Conservation (phyloP, 441 rosid genomes). For the Euphorbia celastroides region DNA sequence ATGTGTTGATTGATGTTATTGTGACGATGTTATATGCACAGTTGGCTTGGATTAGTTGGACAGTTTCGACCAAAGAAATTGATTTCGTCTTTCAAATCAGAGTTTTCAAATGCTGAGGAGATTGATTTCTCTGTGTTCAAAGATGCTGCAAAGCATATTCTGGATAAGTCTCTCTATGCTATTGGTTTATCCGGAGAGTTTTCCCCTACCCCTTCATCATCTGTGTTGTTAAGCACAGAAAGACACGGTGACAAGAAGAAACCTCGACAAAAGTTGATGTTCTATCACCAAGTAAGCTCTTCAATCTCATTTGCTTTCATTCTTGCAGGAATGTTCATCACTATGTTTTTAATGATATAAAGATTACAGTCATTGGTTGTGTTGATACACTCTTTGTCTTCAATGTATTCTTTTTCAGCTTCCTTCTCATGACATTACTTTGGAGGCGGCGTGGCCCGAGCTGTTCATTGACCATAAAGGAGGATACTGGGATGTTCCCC, state of each 20-base stretch:
- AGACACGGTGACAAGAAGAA: conserved; percentile 45
- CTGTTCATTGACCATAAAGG: conserved; percentile 62
- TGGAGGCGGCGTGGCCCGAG: conserved; percentile 93
- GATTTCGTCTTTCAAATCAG: conserved; percentile 48
- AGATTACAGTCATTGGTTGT: background rate
- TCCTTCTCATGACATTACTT: conserved; percentile 57
- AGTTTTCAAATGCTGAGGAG: conserved; percentile 43
- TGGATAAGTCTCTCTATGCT: conserved; percentile 68
- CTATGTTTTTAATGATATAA: too few relatives aligned
- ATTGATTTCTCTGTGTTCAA: conserved; percentile 41
- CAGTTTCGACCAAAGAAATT: conserved; percentile 71
- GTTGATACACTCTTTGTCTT: background rate
- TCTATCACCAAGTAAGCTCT: conserved; percentile 55
- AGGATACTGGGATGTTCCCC: conserved; percentile 83
- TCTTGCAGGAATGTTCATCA: too few relatives aligned
- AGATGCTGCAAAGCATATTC: conserved; percentile 51
- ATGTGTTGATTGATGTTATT: background rate
- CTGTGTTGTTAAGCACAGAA: conserved; percentile 52
- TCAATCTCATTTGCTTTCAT: conserved; percentile 3
- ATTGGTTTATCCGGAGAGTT: conserved; percentile 55
- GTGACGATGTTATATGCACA: conserved; percentile 18
- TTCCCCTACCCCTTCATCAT: conserved; percentile 40
- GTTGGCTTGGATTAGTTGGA: conserved; percentile 77
- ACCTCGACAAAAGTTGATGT: conserved; percentile 54
- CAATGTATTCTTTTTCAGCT: conserved; percentile 37